These are phyloP conservation scores for Leishmania lainsoni DNA, from an alignment of 208 protist species.

Conservation along the genomic window DNA sequence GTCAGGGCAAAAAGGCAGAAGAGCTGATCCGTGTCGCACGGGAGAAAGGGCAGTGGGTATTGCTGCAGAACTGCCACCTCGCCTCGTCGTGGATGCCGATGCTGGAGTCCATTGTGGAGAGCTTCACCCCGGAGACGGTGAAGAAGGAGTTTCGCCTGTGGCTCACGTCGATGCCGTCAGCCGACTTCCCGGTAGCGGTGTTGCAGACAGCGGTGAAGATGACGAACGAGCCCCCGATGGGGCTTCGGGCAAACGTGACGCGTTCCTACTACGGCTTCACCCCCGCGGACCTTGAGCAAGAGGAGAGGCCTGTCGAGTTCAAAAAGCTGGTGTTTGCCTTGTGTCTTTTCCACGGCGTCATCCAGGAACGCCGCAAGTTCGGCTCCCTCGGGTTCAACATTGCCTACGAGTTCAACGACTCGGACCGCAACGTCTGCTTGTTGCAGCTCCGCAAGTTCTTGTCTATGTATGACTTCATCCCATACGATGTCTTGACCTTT, in stretches of 20 bases:
- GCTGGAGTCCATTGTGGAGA: slow-evolving; percentile 94
- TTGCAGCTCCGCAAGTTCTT: slow-evolving; percentile 94
- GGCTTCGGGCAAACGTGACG: slow-evolving; percentile 95
- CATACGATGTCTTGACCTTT: slow-evolving; percentile 94
- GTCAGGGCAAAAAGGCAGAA: slow-evolving; percentile 95
- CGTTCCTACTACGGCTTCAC: slow-evolving; percentile 93
- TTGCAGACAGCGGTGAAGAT: slow-evolving; percentile 98
- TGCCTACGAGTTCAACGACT: slow-evolving; percentile 96
- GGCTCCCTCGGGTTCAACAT: slow-evolving; percentile 97
- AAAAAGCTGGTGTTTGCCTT: slow-evolving; percentile 93
- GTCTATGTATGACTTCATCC: slow-evolving; percentile 88
- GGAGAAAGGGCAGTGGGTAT: slow-evolving; percentile 94
- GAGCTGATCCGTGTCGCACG: slow-evolving; percentile 86
- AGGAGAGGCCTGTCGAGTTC: slow-evolving; percentile 85
- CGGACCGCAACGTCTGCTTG: slow-evolving; percentile 93
- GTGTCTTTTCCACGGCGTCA: slow-evolving; percentile 94
- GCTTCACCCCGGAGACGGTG: slow-evolving; percentile 92
- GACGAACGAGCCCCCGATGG: slow-evolving; percentile 99
- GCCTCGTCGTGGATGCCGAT: slow-evolving; percentile 95
- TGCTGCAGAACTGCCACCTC: slow-evolving; percentile 98
- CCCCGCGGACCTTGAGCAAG: slow-evolving; percentile 86
- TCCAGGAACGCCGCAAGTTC: slow-evolving; percentile 95
- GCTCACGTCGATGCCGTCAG: slow-evolving; percentile 97
- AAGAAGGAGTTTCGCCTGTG: slow-evolving; percentile 98
- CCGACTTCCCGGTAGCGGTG: slow-evolving; percentile 97